Evolutionary conservation across 805 yeast species (phyloP).

Genomic region (Grigorovia jiainica): DNA sequence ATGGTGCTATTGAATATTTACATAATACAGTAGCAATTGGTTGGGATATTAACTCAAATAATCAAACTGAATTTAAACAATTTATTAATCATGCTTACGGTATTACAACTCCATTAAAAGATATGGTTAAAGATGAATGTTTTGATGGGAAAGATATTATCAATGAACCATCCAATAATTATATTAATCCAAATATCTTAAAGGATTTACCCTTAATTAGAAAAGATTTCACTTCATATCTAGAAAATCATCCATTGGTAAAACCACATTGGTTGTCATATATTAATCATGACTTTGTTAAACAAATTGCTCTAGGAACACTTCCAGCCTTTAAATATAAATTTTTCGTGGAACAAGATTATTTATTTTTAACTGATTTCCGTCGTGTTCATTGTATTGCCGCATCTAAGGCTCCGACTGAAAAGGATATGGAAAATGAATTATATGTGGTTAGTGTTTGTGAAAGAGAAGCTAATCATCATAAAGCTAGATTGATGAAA

Average conservation of each 20-base stretch:
- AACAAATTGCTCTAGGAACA: conserved; percentile 40
- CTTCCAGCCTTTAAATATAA: conserved; percentile 43
- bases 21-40: conserved; percentile 51
- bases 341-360: conserved; percentile 50
- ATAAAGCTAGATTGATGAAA: conserved; percentile 39
- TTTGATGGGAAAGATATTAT: conserved; percentile 18
- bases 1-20: conserved; percentile 52
- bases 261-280: conserved; percentile 48
- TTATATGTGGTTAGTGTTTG: conserved; percentile 42
- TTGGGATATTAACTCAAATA: conserved; percentile 20
- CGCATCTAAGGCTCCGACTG: conserved; percentile 49
- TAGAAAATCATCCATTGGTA: conserved; percentile 48
- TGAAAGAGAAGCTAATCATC: conserved; percentile 46
- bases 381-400: conserved; percentile 57
- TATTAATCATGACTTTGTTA: conserved; percentile 52
- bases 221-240: conserved; percentile 36
- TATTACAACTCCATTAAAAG: conserved; percentile 27
- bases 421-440: conserved; percentile 42
- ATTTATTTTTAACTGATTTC: conserved; percentile 56
- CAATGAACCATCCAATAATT: neutral
- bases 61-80: conserved; percentile 48
- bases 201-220: conserved; percentile 6
- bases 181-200: neutral
- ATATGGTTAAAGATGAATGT: conserved; percentile 27
- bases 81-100: conserved; percentile 62